phyloP scores from a whole-genome alignment of 2,329 filamentous ascomycete species.

The Xylaria sp. region DNA sequence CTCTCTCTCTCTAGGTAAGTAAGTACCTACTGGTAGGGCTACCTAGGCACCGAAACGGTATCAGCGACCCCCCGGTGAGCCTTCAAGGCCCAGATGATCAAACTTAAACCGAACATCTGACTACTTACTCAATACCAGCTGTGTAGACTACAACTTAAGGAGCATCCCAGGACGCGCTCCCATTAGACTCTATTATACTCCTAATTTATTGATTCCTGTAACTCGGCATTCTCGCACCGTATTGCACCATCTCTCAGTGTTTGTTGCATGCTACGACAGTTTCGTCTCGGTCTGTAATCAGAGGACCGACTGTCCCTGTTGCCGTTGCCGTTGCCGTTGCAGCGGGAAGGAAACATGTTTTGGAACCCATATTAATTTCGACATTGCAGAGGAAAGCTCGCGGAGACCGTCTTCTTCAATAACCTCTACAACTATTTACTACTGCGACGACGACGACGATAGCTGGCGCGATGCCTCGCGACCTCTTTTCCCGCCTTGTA shows the following conservation, averaged over 20 bases:
- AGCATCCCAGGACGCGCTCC: neutral
- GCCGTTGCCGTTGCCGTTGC: neutral
- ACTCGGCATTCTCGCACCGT: constrained; percentile 1
- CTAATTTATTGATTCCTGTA: neutral
- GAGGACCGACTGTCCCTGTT: neutral
- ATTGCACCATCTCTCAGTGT: neutral
- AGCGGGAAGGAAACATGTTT: constrained; percentile 24
- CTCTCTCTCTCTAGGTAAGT: too few species aligned
- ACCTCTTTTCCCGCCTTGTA: constrained; percentile 60
- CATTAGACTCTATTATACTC: neutral
- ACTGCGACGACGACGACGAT: neutral
- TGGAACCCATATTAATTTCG: constrained; percentile 15
- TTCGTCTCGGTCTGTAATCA: constrained; percentile 3
- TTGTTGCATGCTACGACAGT: constrained; percentile 12
- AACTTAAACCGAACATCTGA: constrained; percentile 12
- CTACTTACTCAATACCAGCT: neutral
- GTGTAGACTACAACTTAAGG: neutral
- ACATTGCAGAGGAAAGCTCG: constrained; percentile 16
- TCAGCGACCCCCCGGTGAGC: constrained; percentile 29
- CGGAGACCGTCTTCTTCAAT: constrained; percentile 13
- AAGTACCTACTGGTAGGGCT: too few species aligned
- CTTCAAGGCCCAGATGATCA: constrained; percentile 42
- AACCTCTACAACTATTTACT: neutral
- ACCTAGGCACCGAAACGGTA: constrained; percentile 3
- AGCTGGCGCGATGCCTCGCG: constrained; percentile 56